Evolutionary conservation across 306 rosid species (phyloP).

Genomic region (Casuarina equisetifolia): DNA sequence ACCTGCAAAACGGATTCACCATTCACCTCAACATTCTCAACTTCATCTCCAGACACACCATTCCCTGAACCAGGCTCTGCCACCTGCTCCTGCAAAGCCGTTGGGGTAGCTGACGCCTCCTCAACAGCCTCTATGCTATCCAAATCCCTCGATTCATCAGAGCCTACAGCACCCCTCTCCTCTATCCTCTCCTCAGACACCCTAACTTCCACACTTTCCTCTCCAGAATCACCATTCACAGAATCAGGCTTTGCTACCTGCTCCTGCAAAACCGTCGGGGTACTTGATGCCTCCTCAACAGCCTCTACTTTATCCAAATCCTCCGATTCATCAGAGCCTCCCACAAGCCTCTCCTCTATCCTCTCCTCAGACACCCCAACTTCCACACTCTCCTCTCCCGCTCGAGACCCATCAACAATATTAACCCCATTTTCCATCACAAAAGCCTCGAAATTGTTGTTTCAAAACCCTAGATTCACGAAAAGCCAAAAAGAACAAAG

Average conservation of each 20-base stretch:
- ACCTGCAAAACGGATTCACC: slow-evolving; percentile 24
- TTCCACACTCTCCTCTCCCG: slow-evolving; percentile 42
- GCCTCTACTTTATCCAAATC: slow-evolving; percentile 49
- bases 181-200: slow-evolving; percentile 33
- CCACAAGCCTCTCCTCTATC: slow-evolving; percentile 25
- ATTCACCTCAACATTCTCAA: slow-evolving; percentile 2
- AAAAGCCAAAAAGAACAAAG: slow-evolving; percentile 22
- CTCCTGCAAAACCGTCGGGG: slow-evolving; percentile 34
- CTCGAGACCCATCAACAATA: slow-evolving; percentile 35
- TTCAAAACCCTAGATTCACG: slow-evolving; percentile 55
- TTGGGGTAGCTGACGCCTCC: slow-evolving; percentile 48
- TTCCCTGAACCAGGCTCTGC: not conserved
- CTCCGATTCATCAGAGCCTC: slow-evolving; percentile 43
- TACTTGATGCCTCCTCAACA: slow-evolving; percentile 56
- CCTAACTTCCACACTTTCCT: slow-evolving; percentile 40
- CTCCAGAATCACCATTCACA: slow-evolving; percentile 35
- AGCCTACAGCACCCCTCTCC: slow-evolving; percentile 32
- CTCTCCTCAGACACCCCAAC: slow-evolving; percentile 39
- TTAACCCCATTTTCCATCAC: slow-evolving; percentile 61
- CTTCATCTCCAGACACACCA: slow-evolving; percentile 18
- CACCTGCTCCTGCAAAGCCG: slow-evolving; percentile 36
- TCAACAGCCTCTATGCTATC: slow-evolving; percentile 52
- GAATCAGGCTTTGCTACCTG: slow-evolving; percentile 18
- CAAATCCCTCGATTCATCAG: slow-evolving; percentile 45
- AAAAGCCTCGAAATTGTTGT: slow-evolving; percentile 26